Evolutionary conservation across 1,284 basidiomycete species (phyloP), one percentile per base, ranked within the genome.

Genomic region (Fomitopsis betulina): DNA sequence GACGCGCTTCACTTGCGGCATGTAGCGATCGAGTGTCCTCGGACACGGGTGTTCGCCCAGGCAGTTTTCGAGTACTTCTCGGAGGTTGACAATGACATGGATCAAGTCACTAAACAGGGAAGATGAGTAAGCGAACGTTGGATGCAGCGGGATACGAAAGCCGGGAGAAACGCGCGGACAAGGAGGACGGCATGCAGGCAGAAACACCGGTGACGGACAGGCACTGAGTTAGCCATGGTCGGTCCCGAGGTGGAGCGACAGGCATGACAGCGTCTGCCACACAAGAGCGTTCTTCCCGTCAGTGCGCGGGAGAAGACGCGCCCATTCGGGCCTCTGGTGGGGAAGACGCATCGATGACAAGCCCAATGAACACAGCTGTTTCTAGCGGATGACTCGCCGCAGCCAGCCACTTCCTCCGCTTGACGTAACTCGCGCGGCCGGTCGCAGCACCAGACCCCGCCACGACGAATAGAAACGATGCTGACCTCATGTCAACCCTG

Each of bases 21-120:
- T 80, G 73, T 91, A 93, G 6, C 76, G 72, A 37, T 89, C 86
- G 59, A 98, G 79, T 9, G 84, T 82, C 42, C 82, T 78, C 25
- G 85, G 85, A 0, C 90, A 89, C 0, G 94, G 87, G 10, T 90
- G 84, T 68, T 96, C 93, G n/a, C 89, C 84, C 23, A 97, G 82
- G 68, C 92, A 90, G 51, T 82, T 80, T 71, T 99, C 96, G 27
- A 99, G 84, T 23, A 92, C 89, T 7, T 75, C 71, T 47, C 96
- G 86, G 7, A 99, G 83, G 56, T 94, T 89, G 39, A 81, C 74
- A 0, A 95, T 93, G 7, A 97, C 84, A 0, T 84, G 81, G 61
- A 88, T 84, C 33, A 98, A 83, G 61, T 98, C 94, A 65, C 94
- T 96, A 69, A 35, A 61, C 53, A 33, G 33, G 23, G 49, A 39